Percentiles rank a stretch among this genome's conserved stretches.
These are phyloP conservation scores for Leccinum longicurvipes DNA, from an alignment of 768 basidiomycete genomes.

Conservation along the genomic window DNA sequence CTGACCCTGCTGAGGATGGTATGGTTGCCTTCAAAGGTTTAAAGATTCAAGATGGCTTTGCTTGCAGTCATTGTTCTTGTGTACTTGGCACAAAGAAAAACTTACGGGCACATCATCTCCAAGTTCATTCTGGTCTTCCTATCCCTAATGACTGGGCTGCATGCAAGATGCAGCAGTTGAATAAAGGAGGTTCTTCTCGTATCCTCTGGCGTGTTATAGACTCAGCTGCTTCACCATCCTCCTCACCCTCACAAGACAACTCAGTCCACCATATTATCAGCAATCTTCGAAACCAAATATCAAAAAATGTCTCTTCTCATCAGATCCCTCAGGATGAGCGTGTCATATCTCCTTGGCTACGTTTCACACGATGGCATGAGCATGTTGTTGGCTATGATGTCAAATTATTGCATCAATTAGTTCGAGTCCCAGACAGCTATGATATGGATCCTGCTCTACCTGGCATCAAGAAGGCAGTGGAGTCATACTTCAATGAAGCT, in stretches of 20 bases:
- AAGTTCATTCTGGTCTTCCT: neutral
- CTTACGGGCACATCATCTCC: neutral
- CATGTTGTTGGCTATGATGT: neutral
- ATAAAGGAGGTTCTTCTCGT: neutral
- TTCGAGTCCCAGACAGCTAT: neutral
- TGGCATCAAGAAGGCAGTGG: neutral
- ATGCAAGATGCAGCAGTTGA: neutral
- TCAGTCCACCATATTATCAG: neutral
- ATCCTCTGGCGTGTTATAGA: neutral
- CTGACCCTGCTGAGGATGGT: too few species aligned
- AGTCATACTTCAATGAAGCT: neutral
- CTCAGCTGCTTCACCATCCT: neutral
- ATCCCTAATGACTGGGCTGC: neutral
- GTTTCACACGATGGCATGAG: neutral
- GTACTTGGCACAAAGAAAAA: neutral
- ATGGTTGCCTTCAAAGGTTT: neutral
- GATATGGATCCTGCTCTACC: neutral
- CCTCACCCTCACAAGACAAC: neutral
- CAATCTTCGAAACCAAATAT: neutral
- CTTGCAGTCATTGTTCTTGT: neutral
- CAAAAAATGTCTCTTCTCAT: neutral
- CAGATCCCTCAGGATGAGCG: neutral
- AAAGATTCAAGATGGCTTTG: neutral
- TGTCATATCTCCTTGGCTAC: neutral
- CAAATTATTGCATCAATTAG: neutral